Evolutionary conservation across 148 eudicot genomes (phyloP).

Genomic region (Persicaria tinctoria): DNA sequence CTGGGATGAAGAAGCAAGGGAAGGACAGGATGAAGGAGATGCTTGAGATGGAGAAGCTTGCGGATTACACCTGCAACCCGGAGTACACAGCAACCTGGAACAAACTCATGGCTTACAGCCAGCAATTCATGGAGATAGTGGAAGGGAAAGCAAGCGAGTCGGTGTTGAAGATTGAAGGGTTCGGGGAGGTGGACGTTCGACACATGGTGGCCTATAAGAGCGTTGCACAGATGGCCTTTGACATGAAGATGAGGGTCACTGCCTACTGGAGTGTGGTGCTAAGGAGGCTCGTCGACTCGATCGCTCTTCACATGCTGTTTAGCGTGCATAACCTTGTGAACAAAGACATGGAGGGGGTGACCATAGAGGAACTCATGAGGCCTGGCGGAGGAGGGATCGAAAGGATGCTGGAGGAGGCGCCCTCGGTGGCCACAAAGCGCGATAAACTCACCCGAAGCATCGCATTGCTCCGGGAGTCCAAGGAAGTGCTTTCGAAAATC

Average conservation of each 20-base stretch:
- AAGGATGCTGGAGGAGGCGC: background rate
- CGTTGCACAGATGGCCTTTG: background rate
- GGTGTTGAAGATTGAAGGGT: slow-evolving; percentile 16
- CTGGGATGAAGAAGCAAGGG: slow-evolving; percentile 24
- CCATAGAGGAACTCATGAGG: background rate
- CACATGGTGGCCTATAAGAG: slow-evolving; percentile 19
- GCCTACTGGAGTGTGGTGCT: background rate
- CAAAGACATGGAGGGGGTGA: background rate
- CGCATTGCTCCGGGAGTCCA: slow-evolving; percentile 4
- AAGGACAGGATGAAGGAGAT: slow-evolving; percentile 28
- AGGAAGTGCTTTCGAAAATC: background rate
- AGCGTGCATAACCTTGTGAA: background rate
- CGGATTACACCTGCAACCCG: slow-evolving; percentile 33
- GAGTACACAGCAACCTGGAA: slow-evolving; percentile 34
- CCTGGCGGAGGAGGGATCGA: background rate
- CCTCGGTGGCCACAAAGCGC: background rate
- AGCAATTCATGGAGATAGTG: slow-evolving; percentile 16
- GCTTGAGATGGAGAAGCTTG: slow-evolving; percentile 33
- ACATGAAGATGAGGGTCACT: background rate
- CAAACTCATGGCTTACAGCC: slow-evolving; percentile 21
- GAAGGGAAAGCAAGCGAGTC: background rate
- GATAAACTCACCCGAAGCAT: background rate
- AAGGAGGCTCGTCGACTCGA: background rate
- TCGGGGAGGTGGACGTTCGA: slow-evolving; percentile 26
- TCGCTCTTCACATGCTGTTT: background rate